Conservation (phyloP, 192 early-diverging fungal genomes). For the Pilobolus umbonatus region DNA sequence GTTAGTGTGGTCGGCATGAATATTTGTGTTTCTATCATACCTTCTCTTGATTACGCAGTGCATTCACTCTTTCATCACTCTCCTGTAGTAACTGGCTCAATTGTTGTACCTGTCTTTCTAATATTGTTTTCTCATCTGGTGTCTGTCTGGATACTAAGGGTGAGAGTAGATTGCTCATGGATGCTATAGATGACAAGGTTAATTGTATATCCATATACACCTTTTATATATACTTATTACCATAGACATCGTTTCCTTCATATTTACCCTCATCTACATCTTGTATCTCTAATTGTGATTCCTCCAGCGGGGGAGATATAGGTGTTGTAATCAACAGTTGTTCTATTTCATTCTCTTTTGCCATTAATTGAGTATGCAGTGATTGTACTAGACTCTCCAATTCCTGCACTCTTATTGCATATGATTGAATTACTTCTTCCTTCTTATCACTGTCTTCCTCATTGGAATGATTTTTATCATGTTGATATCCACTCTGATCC, state of each 20-base stretch:
- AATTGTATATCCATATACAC: not conserved
- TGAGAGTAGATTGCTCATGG: constrained; percentile 17
- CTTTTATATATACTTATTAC: not conserved
- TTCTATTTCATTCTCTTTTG: constrained; percentile 9
- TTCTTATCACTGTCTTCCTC: no score
- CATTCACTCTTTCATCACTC: constrained; percentile 44
- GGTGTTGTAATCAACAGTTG: constrained; percentile 6
- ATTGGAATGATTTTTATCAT: no score
- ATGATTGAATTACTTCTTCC: no score
- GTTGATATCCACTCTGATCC: no score
- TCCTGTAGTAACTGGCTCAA: constrained; percentile 53
- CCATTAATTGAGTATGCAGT: not conserved
- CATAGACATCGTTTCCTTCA: not conserved
- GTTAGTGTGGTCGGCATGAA: not conserved
- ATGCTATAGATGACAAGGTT: constrained; percentile 6
- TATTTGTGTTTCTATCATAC: constrained; percentile 23
- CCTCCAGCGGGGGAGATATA: constrained; percentile 2
- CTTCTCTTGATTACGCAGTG: constrained; percentile 49
- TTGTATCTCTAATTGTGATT: not conserved
- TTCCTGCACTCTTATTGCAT: no score
- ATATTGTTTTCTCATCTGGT: not conserved
- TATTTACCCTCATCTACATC: constrained; percentile 8
- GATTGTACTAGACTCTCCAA: not conserved
- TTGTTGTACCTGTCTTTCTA: constrained; percentile 43
- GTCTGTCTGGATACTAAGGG: constrained; percentile 3